Percentiles rank a stretch among this genome's conserved stretches.
Evolutionary conservation across 73 alveolate genomes (phyloP).

Genomic region (Strombidium stylifer): DNA sequence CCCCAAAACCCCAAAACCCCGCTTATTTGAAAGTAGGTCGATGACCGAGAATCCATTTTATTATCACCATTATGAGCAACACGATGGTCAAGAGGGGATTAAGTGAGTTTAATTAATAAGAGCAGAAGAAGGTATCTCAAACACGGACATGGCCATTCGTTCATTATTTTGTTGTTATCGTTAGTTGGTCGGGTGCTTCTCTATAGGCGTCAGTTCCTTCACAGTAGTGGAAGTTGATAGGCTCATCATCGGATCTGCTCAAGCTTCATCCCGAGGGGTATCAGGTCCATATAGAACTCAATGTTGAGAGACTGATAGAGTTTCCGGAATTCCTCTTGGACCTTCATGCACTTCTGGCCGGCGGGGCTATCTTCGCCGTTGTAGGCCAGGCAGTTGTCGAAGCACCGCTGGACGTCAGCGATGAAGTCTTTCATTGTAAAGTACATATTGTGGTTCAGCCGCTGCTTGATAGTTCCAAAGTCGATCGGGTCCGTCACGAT

Average conservation of each 20-base stretch:
- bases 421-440: slow-evolving; percentile 39
- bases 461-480: slow-evolving; percentile 86
- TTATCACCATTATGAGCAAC: too few relatives aligned
- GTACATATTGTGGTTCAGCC: slow-evolving; percentile 51
- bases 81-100: too few relatives aligned
- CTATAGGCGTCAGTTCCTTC: neutral
- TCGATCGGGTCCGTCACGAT: slow-evolving; percentile 96
- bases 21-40: too few relatives aligned
- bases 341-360: slow-evolving; percentile 14
- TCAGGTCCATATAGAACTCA: slow-evolving; percentile 43
- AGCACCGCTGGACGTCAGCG: slow-evolving; percentile 50
- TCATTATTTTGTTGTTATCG: too few relatives aligned
- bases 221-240: neutral
- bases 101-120: too few relatives aligned
- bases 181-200: neutral
- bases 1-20: too few relatives aligned
- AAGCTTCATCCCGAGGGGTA: neutral
- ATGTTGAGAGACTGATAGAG: slow-evolving; percentile 20
- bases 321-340: slow-evolving; percentile 44
- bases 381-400: slow-evolving; percentile 64
- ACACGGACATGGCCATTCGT: too few relatives aligned
- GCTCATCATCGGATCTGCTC: neutral
- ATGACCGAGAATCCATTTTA: too few relatives aligned
- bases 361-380: slow-evolving; percentile 47
- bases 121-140: too few relatives aligned